Evolutionary conservation across 2,329 filamentous ascomycete species (phyloP).

Genomic region (Fusarium domesticum): DNA sequence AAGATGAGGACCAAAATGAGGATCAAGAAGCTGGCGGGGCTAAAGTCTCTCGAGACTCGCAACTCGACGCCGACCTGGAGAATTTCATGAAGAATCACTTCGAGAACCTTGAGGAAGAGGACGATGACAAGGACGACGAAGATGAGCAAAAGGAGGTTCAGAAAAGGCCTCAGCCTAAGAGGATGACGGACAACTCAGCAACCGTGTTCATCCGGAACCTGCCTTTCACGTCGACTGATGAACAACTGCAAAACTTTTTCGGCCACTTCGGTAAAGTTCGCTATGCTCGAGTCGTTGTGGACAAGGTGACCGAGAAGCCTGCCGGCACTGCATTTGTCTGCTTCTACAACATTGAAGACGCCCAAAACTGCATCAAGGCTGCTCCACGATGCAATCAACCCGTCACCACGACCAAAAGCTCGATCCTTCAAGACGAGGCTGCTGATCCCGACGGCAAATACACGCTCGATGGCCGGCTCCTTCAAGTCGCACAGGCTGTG

Average conservation of each 20-base stretch:
- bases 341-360: slow-evolving; percentile 77
- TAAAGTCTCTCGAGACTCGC: slow-evolving; percentile 40
- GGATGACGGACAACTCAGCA: slow-evolving; percentile 56
- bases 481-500: slow-evolving; percentile 82
- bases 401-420: slow-evolving; percentile 61
- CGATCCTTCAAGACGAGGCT: slow-evolving; percentile 82
- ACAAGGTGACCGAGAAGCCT: slow-evolving; percentile 78
- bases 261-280: slow-evolving; percentile 80
- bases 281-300: slow-evolving; percentile 89
- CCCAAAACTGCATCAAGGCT: slow-evolving; percentile 68
- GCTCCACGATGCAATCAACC: slow-evolving; percentile 61
- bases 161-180: slow-evolving; percentile 29
- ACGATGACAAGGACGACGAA: slow-evolving; percentile 48
- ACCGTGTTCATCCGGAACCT: slow-evolving; percentile 94
- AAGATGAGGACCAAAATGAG: slow-evolving; percentile 33
- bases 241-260: slow-evolving; percentile 81
- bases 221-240: slow-evolving; percentile 83
- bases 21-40: slow-evolving; percentile 30
- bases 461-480: slow-evolving; percentile 83
- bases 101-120: slow-evolving; percentile 56
- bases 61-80: slow-evolving; percentile 45
- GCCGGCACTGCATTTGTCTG: slow-evolving; percentile 94
- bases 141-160: slow-evolving; percentile 42
- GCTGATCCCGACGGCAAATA: slow-evolving; percentile 80
- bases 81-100: slow-evolving; percentile 59